A percentile compares a stretch with the other conserved stretches of the same genome.
phyloP scores from a whole-genome alignment of 148 eudicot species.

The Spergularia marina region DNA sequence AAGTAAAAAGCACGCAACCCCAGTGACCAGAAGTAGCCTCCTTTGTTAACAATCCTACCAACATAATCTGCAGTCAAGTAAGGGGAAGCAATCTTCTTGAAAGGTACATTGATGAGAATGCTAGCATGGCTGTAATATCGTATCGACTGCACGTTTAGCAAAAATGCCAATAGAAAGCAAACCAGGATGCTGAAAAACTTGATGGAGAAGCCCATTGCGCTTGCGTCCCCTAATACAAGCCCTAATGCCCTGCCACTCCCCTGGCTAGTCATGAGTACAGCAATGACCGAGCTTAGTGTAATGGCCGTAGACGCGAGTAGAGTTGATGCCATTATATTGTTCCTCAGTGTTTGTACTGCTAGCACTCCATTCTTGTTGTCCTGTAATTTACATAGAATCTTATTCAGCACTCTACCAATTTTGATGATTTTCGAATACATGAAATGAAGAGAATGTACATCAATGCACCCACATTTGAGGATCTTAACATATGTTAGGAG shows the following conservation, averaged over 20 bases:
- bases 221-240: conserved; percentile 44
- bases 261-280: conserved; percentile 58
- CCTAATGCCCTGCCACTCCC: conserved; percentile 16
- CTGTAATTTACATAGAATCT: conserved; percentile 31
- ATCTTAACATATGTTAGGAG: too few species aligned
- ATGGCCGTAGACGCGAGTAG: conserved; percentile 80
- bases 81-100: conserved; percentile 39
- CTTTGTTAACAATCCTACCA: conserved; percentile 52
- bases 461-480: too few species aligned
- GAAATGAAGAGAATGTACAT: too few species aligned
- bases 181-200: conserved; percentile 77
- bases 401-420: neutral
- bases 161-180: conserved; percentile 71
- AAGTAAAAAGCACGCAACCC: conserved; percentile 83
- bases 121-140: conserved; percentile 90
- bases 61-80: conserved; percentile 55
- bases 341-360: conserved; percentile 86
- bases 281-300: conserved; percentile 84
- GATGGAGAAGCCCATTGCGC: conserved; percentile 43
- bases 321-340: conserved; percentile 99
- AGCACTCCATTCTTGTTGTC: conserved; percentile 74
- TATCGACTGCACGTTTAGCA: conserved; percentile 71
- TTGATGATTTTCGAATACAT: too few species aligned
- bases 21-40: conserved; percentile 88
- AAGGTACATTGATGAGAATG: conserved; percentile 79